These are phyloP conservation scores for Sarocladium oryzae DNA, from an alignment of 2,329 filamentous ascomycete genomes.

Conservation along the genomic window DNA sequence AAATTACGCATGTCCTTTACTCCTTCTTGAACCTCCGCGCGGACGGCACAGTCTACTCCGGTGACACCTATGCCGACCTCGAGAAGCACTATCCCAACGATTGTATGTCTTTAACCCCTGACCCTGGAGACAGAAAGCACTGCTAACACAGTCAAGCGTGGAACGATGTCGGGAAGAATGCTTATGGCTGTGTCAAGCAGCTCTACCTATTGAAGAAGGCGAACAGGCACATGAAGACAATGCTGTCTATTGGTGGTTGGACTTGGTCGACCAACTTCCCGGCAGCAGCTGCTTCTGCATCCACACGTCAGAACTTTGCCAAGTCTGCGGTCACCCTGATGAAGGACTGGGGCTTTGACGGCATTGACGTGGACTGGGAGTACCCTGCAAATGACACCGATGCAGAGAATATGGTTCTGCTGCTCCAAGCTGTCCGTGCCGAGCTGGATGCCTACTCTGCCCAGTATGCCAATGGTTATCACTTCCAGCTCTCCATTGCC, in stretches of 20 bases:
- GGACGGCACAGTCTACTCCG: conserved; percentile 66
- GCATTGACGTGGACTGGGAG: conserved; percentile 38
- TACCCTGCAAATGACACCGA: conserved; percentile 31
- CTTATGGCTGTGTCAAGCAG: conserved; percentile 77
- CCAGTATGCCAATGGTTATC: conserved; percentile 37
- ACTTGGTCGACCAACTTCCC: conserved; percentile 75
- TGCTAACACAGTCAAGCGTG: conserved; percentile 32
- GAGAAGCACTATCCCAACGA: conserved; percentile 69
- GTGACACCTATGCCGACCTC: conserved; percentile 62
- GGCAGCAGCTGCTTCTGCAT: conserved; percentile 54
- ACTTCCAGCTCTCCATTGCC: conserved; percentile 49
- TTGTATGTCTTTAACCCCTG: conserved; percentile 33
- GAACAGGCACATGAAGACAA: conserved; percentile 69
- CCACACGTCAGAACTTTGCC: conserved; percentile 62
- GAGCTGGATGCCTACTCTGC: conserved; percentile 44
- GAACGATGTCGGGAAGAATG: conserved; percentile 61
- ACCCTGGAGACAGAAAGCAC: background rate
- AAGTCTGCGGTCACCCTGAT: conserved; percentile 61
- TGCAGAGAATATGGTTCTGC: conserved; percentile 36
- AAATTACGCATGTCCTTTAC: conserved; percentile 73
- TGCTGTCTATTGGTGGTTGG: conserved; percentile 81
- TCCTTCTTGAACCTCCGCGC: conserved; percentile 71
- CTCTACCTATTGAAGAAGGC: conserved; percentile 69
- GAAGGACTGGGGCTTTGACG: conserved; percentile 62
- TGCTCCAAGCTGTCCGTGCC: conserved; percentile 36